Evolutionary conservation across 1,284 basidiomycete genomes (phyloP), one percentile per base, ranked within the genome.

Genomic region (Nidula niveotomentosa): DNA sequence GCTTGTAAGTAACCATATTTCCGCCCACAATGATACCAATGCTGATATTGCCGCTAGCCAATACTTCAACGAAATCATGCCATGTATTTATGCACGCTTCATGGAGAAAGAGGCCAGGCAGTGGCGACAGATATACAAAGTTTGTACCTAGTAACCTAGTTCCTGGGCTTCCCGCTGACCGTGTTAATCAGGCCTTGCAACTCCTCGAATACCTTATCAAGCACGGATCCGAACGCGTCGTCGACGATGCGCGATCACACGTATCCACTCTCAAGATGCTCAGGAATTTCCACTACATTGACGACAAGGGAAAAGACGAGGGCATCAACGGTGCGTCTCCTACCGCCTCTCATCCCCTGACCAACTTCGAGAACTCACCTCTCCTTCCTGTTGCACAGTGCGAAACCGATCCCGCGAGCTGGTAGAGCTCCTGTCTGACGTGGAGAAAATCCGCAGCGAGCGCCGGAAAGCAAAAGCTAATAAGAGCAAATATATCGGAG

Each of bases 41-140:
- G 23, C 23, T 23, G 23, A 23, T 23, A 23, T 23, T 23, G 49
- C 18, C 23, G 51, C 39, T 67, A 96, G 93, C 76, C 94, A 96
- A 78, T 88, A 96, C 63, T 99, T 99, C 76, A 99, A 99, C 74
- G 97, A 99, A 77, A 95, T 99, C 68, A 98, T 99, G 95, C 96
- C 97, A 2, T 90, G 88, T 66, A 98, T 98, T 65, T 99, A 98
- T 73, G 83, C 89, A 3, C 86, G 93, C 30, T 94, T 94, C 73
- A 95, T 95, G 93, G 93, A 96, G 73, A 98, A 98, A 76, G 97
- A 99, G 72, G 97, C 97, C 0, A 80, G 91, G 34, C 94, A 99
- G 69, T 99, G 96, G 96, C 82, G 96, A 43, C 96, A 99, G 75
- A 99, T 99, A 60, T 99, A 99, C 85, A 99, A 99, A 81, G 93